Percentiles rank a stretch among this genome's conserved stretches.
phyloP scores from a whole-genome alignment of 2,329 filamentous ascomycete species.

The Fusarium citri region DNA sequence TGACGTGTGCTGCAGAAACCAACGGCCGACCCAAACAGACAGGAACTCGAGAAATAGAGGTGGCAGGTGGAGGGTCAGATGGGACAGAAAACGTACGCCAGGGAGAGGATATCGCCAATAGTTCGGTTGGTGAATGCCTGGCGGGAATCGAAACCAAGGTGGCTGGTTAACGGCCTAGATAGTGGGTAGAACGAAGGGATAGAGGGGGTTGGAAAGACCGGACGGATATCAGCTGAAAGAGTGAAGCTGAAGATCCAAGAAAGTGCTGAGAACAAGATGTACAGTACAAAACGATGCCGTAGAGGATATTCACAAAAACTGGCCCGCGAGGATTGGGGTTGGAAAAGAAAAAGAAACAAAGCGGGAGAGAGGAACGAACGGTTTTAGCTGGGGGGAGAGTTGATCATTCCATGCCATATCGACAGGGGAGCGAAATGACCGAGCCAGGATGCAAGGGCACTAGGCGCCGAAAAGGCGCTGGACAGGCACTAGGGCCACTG shows the following conservation, averaged over 20 bases:
- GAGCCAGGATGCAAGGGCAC: slow-evolving; percentile 32
- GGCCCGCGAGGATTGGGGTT: slow-evolving; percentile 45
- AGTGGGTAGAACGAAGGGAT: slow-evolving; percentile 39
- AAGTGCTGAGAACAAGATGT: slow-evolving; percentile 41
- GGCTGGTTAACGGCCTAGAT: slow-evolving; percentile 36
- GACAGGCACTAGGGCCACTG: slow-evolving; percentile 29
- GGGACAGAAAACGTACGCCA: slow-evolving; percentile 43
- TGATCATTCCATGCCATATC: slow-evolving; percentile 33
- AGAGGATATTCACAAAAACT: slow-evolving; percentile 44
- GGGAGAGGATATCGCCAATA: slow-evolving; percentile 48
- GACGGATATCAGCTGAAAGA: slow-evolving; percentile 57
- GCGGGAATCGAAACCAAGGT: slow-evolving; percentile 36
- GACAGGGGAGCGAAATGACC: slow-evolving; percentile 40
- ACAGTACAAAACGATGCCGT: slow-evolving; percentile 43
- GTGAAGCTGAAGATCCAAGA: slow-evolving; percentile 56
- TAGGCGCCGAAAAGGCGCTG: slow-evolving; percentile 37
- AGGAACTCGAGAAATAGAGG: slow-evolving; percentile 25
- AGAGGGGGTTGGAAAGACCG: slow-evolving; percentile 49
- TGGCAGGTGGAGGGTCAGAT: slow-evolving; percentile 41
- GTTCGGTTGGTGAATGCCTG: slow-evolving; percentile 41
- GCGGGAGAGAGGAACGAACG: slow-evolving; percentile 29
- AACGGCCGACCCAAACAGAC: slow-evolving; percentile 23
- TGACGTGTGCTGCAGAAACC: slow-evolving; percentile 32
- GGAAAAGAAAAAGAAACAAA: slow-evolving; percentile 37
- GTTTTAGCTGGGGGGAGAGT: slow-evolving; percentile 31